Evolutionary conservation across 306 rosid species (phyloP).

Genomic region (Purshia tridentata): DNA sequence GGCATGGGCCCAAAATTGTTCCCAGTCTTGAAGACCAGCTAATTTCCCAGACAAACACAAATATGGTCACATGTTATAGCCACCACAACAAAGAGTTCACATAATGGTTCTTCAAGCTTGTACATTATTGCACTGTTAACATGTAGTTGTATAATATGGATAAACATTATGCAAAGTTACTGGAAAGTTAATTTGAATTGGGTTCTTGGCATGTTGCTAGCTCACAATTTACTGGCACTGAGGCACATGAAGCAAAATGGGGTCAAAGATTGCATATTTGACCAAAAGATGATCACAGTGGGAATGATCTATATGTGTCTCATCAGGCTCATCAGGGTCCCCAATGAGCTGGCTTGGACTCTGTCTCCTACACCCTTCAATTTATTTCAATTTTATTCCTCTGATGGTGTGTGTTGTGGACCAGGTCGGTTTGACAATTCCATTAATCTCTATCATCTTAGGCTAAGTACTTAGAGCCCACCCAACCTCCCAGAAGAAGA

Average conservation of each 20-base stretch:
- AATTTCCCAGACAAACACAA: too few species aligned
- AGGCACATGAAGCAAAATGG: background rate
- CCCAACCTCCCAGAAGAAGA: conserved; percentile 6
- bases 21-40: conserved; percentile 1
- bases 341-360: conserved; percentile 40
- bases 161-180: too few species aligned
- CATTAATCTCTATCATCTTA: background rate
- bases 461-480: background rate
- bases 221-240: too few species aligned
- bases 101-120: background rate
- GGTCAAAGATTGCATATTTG: background rate
- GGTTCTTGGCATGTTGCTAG: background rate
- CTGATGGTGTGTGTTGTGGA: conserved; percentile 23
- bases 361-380: conserved; percentile 1
- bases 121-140: background rate
- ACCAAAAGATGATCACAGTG: background rate
- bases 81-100: background rate
- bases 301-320: conserved; percentile 26
- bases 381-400: conserved; percentile 12
- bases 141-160: too few species aligned
- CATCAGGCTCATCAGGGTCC: conserved; percentile 23
- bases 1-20: background rate
- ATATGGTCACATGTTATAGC: background rate
- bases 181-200: too few species aligned
- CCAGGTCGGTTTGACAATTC: conserved; percentile 64